phyloP scores from a whole-genome alignment of 768 basidiomycete species.

The Tylopilus intermedius region DNA sequence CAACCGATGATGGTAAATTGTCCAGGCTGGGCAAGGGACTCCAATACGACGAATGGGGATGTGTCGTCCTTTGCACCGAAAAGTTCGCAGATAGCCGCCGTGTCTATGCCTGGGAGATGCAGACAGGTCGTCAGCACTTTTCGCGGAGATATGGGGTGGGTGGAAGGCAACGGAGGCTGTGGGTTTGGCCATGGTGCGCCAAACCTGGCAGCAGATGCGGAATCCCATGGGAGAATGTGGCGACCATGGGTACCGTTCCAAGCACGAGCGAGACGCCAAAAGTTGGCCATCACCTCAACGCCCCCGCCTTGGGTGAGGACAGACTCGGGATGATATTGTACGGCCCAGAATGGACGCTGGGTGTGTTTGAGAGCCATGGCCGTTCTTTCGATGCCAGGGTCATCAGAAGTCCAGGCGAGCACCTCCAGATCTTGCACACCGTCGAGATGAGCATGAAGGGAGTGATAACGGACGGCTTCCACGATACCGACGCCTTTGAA shows the following conservation, averaged over 20 bases:
- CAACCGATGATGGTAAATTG: slow-evolving; percentile 69
- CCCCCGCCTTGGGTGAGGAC: slow-evolving; percentile 69
- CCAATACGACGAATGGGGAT: slow-evolving; percentile 64
- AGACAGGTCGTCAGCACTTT: slow-evolving; percentile 38
- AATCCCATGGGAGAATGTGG: slow-evolving; percentile 38
- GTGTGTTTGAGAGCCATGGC: slow-evolving; percentile 72
- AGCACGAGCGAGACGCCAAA: slow-evolving; percentile 61
- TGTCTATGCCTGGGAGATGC: slow-evolving; percentile 38
- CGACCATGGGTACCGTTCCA: slow-evolving; percentile 48
- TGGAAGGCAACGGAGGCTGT: slow-evolving; percentile 19
- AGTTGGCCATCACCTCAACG: slow-evolving; percentile 62
- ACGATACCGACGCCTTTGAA: slow-evolving; percentile 54
- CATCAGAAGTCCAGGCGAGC: slow-evolving; percentile 71
- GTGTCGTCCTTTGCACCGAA: slow-evolving; percentile 55
- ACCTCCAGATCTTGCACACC: slow-evolving; percentile 50
- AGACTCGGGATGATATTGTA: slow-evolving; percentile 88
- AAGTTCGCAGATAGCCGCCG: slow-evolving; percentile 52
- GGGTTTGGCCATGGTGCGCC: slow-evolving; percentile 58
- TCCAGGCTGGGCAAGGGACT: slow-evolving; percentile 74
- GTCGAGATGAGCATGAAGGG: slow-evolving; percentile 56
- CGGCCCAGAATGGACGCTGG: slow-evolving; percentile 73
- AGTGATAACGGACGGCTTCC: slow-evolving; percentile 74
- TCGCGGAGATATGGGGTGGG: slow-evolving; percentile 19
- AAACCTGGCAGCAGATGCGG: slow-evolving; percentile 32
- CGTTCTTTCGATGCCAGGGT: slow-evolving; percentile 58